These are phyloP conservation scores for Saturnispora halmiae DNA, from an alignment of 805 yeast species.

Conservation along the genomic window DNA sequence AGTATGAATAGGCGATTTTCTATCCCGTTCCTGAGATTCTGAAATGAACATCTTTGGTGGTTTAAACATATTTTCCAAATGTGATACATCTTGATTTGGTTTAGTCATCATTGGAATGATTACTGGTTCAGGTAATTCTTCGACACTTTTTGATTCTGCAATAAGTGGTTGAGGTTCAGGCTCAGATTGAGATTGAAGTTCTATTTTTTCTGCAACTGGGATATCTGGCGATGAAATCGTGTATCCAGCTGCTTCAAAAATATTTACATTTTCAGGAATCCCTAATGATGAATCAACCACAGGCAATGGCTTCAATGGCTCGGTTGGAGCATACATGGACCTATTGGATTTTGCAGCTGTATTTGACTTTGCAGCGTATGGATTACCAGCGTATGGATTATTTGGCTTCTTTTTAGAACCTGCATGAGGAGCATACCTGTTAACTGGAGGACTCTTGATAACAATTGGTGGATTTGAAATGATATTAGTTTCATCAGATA, in stretches of 20 bases:
- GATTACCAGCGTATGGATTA: conserved; percentile 9
- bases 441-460: conserved; percentile 1
- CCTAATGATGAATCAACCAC: conserved; percentile 1
- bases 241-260: conserved; percentile 28
- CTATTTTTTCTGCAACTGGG: neutral
- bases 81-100: conserved; percentile 6
- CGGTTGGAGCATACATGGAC: conserved; percentile 6
- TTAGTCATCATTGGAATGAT: neutral
- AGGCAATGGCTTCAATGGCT: neutral
- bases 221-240: conserved; percentile 16
- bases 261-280: conserved; percentile 19
- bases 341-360: neutral
- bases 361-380: conserved; percentile 9
- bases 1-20: conserved; percentile 19
- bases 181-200: no score
- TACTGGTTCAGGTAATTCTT: conserved; percentile 1
- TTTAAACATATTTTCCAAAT: conserved; percentile 22
- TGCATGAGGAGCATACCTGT: conserved; percentile 10
- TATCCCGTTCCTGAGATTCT: neutral
- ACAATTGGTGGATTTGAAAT: neutral
- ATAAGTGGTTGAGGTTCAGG: neutral
- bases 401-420: neutral
- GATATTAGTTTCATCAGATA: neutral
- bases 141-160: neutral
- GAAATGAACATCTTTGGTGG: conserved; percentile 17